These are phyloP conservation scores for Pachyrhizus erosus DNA, from an alignment of 306 rosid species.

Conservation along the genomic window DNA sequence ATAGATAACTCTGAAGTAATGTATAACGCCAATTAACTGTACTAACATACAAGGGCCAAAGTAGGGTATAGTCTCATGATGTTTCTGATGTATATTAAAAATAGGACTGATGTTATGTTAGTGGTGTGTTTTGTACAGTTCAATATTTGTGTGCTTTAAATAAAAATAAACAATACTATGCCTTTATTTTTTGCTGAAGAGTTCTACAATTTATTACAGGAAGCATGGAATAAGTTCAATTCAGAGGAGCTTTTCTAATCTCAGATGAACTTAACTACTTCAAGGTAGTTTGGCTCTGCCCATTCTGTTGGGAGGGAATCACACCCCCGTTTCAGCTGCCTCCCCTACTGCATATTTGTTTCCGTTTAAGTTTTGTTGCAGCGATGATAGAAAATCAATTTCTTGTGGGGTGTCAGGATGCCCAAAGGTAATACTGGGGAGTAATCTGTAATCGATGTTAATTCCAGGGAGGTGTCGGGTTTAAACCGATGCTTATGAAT, in stretches of 20 bases:
- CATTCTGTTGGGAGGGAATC: conserved; percentile 37
- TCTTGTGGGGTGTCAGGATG: conserved; percentile 38
- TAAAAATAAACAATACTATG: neutral
- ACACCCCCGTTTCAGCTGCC: conserved; percentile 39
- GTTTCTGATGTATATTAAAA: neutral
- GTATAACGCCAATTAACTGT: neutral
- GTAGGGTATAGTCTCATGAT: neutral
- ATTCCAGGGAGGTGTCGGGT: conserved; percentile 29
- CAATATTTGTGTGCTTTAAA: neutral
- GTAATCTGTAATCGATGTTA: conserved; percentile 35
- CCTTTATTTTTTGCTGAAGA: conserved; percentile 28
- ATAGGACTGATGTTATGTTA: neutral
- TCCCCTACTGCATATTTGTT: conserved; percentile 31
- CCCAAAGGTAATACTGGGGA: conserved; percentile 19
- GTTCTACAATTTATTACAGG: conserved; percentile 59
- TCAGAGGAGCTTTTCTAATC: conserved; percentile 96
- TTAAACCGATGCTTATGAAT: conserved; percentile 33
- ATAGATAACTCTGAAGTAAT: neutral
- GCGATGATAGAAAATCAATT: conserved; percentile 19
- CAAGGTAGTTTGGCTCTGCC: conserved; percentile 38
- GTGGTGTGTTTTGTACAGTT: neutral
- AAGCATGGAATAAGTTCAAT: conserved; percentile 97
- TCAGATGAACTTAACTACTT: conserved; percentile 37
- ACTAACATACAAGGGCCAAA: neutral
- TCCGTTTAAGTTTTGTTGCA: conserved; percentile 42